Base-by-base conservation (phyloP, 495 filamentous ascomycete species). In the Aspergillus kassunensis region DNA sequence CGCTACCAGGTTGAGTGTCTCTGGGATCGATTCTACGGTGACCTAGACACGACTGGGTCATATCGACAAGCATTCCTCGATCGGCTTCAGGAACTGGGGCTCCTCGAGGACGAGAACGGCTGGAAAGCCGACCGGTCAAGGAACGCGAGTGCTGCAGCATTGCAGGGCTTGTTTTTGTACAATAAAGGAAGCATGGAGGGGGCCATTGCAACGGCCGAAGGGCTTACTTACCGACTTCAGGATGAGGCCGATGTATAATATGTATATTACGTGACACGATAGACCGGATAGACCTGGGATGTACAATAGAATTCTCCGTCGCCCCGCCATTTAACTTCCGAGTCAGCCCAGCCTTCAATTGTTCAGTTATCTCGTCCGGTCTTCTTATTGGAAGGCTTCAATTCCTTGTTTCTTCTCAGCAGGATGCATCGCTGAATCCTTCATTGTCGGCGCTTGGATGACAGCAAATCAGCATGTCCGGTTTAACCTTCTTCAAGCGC, bases 11-110 rank as follows among this genome's bases (percentile, higher is more conserved):
- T 92, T 13, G 82, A 71, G 6, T 75, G 86, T 66, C 85, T 98
- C 70, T 98, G 93, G 93, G 86, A 91, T 66, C 81, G 93, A 24
- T 98, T 97, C 68, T 98, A 97, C 55, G 85, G 86, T 3, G 87
- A 90, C 30, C 66, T 88, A n/a, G 90, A 95, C 58, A 46, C 63
- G 11, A 77, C 84, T 43, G 84, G 81, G 8, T 46, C 52, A 6
- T 55, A 71, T 37, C 79, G 74, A 47, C 63, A 67, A 45, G 56
- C 61, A 8, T 84, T 84, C 61, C 57, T 81, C 54, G 55, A 70
- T 31, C 73, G 71, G 31, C 71, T 83, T 12, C 66, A 74, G 40
- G 67, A 74, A 34, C 70, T 82, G 16, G 76, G 76, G 3, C 54
- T 82, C 44, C 62, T 81, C 13, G 80, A 83, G 44, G 72, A 79